Evolutionary conservation across 805 yeast species (phyloP).

Genomic region (Wickerhamiella parazyma): DNA sequence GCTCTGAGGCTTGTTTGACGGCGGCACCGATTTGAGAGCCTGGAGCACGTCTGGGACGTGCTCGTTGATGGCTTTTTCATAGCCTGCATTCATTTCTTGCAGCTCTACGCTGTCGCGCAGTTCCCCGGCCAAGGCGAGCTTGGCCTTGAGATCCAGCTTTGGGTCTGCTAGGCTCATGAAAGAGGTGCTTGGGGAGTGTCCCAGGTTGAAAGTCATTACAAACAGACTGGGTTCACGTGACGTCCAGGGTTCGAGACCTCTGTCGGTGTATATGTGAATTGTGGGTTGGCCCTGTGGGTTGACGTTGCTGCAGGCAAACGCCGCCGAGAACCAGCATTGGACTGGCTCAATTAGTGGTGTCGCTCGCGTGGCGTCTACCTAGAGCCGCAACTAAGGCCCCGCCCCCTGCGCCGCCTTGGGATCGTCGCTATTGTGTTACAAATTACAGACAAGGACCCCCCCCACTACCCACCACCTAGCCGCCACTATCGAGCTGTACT

Average conservation of each 20-base stretch:
- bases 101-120: slow-evolving; percentile 77
- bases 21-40: slow-evolving; percentile 51
- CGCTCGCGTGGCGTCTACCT: too few species aligned
- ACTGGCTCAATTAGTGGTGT: too few species aligned
- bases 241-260: background rate
- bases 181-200: background rate
- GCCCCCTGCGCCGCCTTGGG: too few species aligned
- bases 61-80: slow-evolving; percentile 56
- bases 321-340: too few species aligned
- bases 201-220: background rate
- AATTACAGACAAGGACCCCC: too few species aligned
- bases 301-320: too few species aligned
- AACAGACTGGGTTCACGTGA: background rate
- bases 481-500: too few species aligned
- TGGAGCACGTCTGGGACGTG: slow-evolving; percentile 57
- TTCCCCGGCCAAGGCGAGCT: slow-evolving; percentile 63
- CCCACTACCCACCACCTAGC: too few species aligned
- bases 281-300: too few species aligned
- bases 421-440: too few species aligned
- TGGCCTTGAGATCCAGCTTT: slow-evolving; percentile 38
- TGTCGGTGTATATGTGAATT: too few species aligned
- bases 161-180: slow-evolving; percentile 16
- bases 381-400: too few species aligned
- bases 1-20: slow-evolving; percentile 13
- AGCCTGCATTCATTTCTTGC: slow-evolving; percentile 67